A percentile compares a stretch with the other conserved stretches of the same genome.
Conservation (phyloP, 2,329 filamentous ascomycete genomes). For the Helicocarpus griseus region DNA sequence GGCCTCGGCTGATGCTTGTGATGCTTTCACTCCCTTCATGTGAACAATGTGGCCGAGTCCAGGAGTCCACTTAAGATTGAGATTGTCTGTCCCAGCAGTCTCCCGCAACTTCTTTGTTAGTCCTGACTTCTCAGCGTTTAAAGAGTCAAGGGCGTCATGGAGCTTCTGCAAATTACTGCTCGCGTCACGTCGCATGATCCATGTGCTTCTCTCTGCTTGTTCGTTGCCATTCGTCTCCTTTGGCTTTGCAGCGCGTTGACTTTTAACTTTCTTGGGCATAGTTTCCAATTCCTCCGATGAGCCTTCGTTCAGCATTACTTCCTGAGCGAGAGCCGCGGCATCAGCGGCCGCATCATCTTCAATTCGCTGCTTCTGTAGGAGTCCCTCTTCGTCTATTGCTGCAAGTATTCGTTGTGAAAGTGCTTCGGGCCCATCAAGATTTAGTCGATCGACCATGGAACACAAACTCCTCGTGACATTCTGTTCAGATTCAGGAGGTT, state of each 20-base stretch:
- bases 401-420: conserved; percentile 62
- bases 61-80: conserved; percentile 78
- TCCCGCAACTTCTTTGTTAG: conserved; percentile 55
- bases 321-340: conserved; percentile 63
- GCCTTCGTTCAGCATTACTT: conserved; percentile 59
- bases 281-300: conserved; percentile 45
- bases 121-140: conserved; percentile 50
- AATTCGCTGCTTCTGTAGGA: conserved; percentile 68
- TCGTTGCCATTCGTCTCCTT: conserved; percentile 25
- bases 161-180: conserved; percentile 56
- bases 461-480: conserved; percentile 17
- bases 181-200: conserved; percentile 57
- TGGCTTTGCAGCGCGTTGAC: conserved; percentile 19
- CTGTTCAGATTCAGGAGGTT: conserved; percentile 25
- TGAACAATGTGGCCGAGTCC: conserved; percentile 85
- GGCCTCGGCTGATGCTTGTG: conserved; percentile 34
- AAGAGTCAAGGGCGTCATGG: conserved; percentile 54
- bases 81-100: conserved; percentile 50
- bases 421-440: conserved; percentile 53
- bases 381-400: conserved; percentile 85
- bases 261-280: conserved; percentile 43
- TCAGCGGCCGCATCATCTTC: conserved; percentile 63
- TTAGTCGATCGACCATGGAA: conserved; percentile 23
- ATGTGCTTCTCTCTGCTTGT: conserved; percentile 41
- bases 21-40: conserved; percentile 67